phyloP scores from a whole-genome alignment of 495 filamentous ascomycete genomes.

The Cladorrhinum samala region DNA sequence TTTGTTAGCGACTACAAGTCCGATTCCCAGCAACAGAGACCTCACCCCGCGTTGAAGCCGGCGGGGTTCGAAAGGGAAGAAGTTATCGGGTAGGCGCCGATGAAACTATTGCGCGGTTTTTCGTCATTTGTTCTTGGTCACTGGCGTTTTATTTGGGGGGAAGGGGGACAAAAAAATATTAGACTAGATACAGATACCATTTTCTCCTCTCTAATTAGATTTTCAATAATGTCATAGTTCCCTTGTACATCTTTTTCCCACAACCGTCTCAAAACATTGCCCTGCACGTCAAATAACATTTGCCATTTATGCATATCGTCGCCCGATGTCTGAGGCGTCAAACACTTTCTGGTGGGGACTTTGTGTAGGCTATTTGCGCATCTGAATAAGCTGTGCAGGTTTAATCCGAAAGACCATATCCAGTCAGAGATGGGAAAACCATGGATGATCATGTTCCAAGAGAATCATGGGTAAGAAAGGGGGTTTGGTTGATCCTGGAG shows the following conservation, averaged over 20 bases:
- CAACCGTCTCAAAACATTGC: background rate
- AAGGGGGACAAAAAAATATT: background rate
- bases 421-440: no score
- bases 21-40: slow-evolving; percentile 36
- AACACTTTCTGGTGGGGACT: background rate
- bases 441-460: no score
- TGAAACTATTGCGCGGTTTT: background rate
- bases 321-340: background rate
- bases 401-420: no score
- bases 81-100: slow-evolving; percentile 49
- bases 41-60: slow-evolving; percentile 58
- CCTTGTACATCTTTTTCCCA: background rate
- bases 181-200: background rate
- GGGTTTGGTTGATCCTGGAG: no score
- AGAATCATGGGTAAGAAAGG: no score
- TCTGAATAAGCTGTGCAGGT: background rate
- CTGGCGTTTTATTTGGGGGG: background rate
- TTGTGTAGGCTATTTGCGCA: background rate
- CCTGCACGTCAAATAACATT: background rate
- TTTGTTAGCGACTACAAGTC: slow-evolving; percentile 73
- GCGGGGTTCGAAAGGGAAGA: slow-evolving; percentile 81
- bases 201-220: background rate
- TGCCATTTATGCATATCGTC: background rate
- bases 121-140: background rate
- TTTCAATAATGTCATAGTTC: background rate